These are phyloP conservation scores for Lojkania enalia DNA, from an alignment of 2,329 filamentous ascomycete genomes.

Conservation along the genomic window DNA sequence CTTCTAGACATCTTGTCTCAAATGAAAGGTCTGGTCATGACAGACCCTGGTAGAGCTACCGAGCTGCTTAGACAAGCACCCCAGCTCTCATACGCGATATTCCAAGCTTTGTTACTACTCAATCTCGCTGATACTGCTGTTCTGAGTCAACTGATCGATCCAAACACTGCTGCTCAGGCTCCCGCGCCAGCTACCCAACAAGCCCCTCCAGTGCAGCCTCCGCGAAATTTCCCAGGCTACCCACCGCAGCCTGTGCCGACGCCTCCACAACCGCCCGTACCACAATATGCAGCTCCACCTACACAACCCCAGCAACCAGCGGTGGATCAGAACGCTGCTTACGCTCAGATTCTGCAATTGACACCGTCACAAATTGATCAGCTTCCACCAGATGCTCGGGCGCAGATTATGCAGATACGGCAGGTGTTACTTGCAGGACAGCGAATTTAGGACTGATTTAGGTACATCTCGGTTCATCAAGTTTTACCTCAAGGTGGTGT, in stretches of 20 bases:
- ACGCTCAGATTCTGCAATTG: constrained; percentile 70
- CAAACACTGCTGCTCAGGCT: constrained; percentile 31
- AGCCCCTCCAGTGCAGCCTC: constrained; percentile 37
- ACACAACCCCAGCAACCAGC: constrained; percentile 45
- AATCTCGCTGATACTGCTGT: constrained; percentile 85
- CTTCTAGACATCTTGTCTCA: constrained; percentile 91
- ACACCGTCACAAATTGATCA: constrained; percentile 79
- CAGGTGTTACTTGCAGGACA: constrained; percentile 58
- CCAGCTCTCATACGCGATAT: constrained; percentile 91
- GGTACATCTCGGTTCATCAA: constrained; percentile 12
- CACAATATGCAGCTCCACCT: constrained; percentile 46
- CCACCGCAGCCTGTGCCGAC: constrained; percentile 55
- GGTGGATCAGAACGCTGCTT: background rate
- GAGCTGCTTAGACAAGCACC: constrained; percentile 87
- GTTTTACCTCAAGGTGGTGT: background rate
- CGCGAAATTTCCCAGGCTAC: constrained; percentile 39
- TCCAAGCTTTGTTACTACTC: constrained; percentile 91
- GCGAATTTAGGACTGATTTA: no score
- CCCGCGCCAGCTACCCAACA: constrained; percentile 38
- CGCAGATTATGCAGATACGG: constrained; percentile 78
- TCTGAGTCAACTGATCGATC: constrained; percentile 78
- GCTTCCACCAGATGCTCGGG: constrained; percentile 72
- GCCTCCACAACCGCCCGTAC: constrained; percentile 47
- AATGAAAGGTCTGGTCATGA: constrained; percentile 87
- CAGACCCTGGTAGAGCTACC: constrained; percentile 79